Evolutionary conservation across 2,329 filamentous ascomycete species (phyloP).

Genomic region (Venturia oleaginea): DNA sequence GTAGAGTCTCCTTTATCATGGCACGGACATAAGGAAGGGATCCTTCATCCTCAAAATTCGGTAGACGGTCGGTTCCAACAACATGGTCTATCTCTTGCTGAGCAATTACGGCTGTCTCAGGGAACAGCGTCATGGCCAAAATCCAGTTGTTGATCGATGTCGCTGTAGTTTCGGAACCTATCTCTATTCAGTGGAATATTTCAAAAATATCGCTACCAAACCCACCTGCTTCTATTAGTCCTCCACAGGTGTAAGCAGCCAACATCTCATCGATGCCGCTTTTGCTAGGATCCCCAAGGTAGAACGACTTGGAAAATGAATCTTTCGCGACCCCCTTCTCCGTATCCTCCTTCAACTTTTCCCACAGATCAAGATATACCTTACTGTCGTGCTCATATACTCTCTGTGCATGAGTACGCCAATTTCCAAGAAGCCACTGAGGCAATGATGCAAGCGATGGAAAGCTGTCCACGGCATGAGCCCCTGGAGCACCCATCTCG

Average conservation of each 20-base stretch:
- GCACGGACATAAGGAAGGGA: constrained; percentile 22
- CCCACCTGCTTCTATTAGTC: constrained; percentile 20
- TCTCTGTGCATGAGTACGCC: no score
- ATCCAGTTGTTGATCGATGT: constrained; percentile 21
- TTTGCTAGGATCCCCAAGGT: no score
- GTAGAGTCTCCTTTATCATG: constrained; percentile 24
- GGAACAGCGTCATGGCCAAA: constrained; percentile 22
- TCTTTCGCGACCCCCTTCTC: no score
- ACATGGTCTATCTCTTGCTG: constrained; percentile 24
- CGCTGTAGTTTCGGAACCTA: constrained; percentile 24
- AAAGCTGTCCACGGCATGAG: no score
- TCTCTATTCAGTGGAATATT: constrained; percentile 22
- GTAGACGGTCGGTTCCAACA: constrained; percentile 25
- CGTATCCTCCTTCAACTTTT: no score
- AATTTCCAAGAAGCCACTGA: no score
- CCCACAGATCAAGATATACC: no score
- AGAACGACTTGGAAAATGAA: no score
- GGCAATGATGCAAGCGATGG: no score
- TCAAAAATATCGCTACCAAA: constrained; percentile 22
- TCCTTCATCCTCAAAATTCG: constrained; percentile 20
- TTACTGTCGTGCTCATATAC: no score
- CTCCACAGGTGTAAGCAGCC: constrained; percentile 19
- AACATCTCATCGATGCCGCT: no score
- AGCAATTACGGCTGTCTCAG: constrained; percentile 19
- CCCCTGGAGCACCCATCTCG: no score